Conservation (phyloP, 768 basidiomycete genomes). For the Lactarius akahatsu region DNA sequence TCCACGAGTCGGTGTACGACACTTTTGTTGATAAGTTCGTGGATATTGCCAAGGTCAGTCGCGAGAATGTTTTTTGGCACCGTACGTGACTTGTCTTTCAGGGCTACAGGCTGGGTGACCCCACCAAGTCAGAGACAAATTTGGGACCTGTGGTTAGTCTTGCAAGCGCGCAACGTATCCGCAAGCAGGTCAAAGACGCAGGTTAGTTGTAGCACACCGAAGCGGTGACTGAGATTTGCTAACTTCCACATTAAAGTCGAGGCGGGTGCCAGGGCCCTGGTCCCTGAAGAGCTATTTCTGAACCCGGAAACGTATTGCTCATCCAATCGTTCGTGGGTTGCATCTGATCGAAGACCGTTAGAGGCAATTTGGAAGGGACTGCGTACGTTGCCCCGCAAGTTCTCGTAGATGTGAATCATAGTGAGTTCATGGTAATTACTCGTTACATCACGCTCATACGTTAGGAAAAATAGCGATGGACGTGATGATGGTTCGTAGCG, state of each 20-base stretch:
- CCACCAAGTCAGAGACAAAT: slow-evolving; percentile 67
- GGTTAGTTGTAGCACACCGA: slow-evolving; percentile 45
- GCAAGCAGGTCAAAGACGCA: slow-evolving; percentile 85
- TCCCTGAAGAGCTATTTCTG: slow-evolving; percentile 66
- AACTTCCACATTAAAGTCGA: slow-evolving; percentile 45
- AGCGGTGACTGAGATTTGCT: neutral
- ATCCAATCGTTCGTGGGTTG: neutral
- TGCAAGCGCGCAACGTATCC: slow-evolving; percentile 79
- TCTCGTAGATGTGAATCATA: slow-evolving; percentile 82
- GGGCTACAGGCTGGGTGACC: slow-evolving; percentile 87
- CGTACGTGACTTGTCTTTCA: slow-evolving; percentile 33
- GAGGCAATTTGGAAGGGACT: slow-evolving; percentile 46
- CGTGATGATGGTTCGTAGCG: slow-evolving; percentile 73
- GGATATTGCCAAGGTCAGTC: slow-evolving; percentile 64
- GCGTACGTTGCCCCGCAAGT: slow-evolving; percentile 92
- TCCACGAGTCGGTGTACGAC: slow-evolving; percentile 82
- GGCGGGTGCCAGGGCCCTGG: slow-evolving; percentile 75
- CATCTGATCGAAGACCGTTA: slow-evolving; percentile 4
- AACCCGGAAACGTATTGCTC: slow-evolving; percentile 62
- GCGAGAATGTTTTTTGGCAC: neutral
- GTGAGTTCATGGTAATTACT: slow-evolving; percentile 45
- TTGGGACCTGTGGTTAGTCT: slow-evolving; percentile 93
- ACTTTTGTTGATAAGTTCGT: slow-evolving; percentile 73
- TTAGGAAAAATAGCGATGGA: slow-evolving; percentile 75
- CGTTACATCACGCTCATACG: slow-evolving; percentile 17